Percentiles rank a stretch among this genome's conserved stretches.
These are phyloP conservation scores for Phytopythium oedochilum DNA, from an alignment of 352 stramenopile genomes.

Conservation along the genomic window DNA sequence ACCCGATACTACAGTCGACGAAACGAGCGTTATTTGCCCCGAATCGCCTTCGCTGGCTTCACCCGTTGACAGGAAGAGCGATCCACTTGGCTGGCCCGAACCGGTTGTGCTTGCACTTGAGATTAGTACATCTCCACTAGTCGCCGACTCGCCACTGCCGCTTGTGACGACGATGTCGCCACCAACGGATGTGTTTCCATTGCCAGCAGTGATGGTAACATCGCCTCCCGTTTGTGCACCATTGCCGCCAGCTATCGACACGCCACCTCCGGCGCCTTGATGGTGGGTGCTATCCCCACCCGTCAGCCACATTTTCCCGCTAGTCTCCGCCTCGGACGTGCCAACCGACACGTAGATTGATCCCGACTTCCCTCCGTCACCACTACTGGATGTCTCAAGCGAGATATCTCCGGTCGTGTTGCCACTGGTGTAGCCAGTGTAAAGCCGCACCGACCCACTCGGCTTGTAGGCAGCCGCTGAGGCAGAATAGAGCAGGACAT, in stretches of 20 bases:
- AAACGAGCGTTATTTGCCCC: conserved; percentile 19
- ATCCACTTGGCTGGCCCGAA: conserved; percentile 12
- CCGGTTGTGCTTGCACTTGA: conserved; percentile 11
- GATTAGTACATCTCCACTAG: conserved; percentile 23
- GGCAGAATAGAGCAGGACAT: conserved; percentile 15
- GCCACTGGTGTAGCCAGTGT: conserved; percentile 15
- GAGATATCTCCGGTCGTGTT: conserved; percentile 18
- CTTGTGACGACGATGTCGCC: conserved; percentile 23
- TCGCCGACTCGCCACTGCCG: conserved; percentile 12
- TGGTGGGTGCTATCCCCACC: not conserved
- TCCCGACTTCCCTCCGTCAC: not conserved
- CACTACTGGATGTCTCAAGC: conserved; percentile 18
- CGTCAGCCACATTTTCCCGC: not conserved
- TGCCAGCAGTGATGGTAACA: conserved; percentile 13
- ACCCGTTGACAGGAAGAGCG: conserved; percentile 17
- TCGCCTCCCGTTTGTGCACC: not conserved
- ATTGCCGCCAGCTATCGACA: not conserved
- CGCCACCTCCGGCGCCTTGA: not conserved
- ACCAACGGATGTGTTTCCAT: conserved; percentile 12
- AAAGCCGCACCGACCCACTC: conserved; percentile 21
- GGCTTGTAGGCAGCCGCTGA: conserved; percentile 3
- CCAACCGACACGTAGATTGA: not conserved
- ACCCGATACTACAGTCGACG: conserved; percentile 13
- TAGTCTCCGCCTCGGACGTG: not conserved
- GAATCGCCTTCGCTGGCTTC: conserved; percentile 16